phyloP scores from a whole-genome alignment of 192 early-diverging fungal species.

The Backusella morwellensis region DNA sequence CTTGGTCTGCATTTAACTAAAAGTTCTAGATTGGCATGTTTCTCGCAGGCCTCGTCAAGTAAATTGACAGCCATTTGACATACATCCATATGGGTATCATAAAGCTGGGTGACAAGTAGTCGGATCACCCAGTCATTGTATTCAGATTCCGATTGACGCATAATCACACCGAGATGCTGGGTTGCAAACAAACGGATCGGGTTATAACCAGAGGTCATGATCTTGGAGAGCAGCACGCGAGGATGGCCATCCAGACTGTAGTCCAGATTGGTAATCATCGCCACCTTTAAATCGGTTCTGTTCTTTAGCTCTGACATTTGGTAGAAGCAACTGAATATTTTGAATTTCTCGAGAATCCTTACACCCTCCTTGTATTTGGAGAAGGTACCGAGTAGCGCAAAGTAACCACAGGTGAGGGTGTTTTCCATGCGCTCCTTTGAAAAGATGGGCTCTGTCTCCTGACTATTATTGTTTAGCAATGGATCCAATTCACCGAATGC shows the following conservation, averaged over 20 bases:
- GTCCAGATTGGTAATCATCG: conserved; percentile 70
- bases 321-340: conserved; percentile 79
- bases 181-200: conserved; percentile 76
- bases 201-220: conserved; percentile 85
- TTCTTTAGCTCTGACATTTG: conserved; percentile 73
- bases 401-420: conserved; percentile 75
- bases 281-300: conserved; percentile 75
- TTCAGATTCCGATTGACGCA: conserved; percentile 54
- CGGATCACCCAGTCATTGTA: conserved; percentile 74
- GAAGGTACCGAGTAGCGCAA: conserved; percentile 68
- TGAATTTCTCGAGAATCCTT: conserved; percentile 67
- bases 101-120: conserved; percentile 69
- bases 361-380: conserved; percentile 65
- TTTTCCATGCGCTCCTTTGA: conserved; percentile 71
- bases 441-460: conserved; percentile 64
- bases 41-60: conserved; percentile 68
- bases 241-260: conserved; percentile 81
- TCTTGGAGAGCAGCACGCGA: conserved; percentile 74
- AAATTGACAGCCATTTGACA: conserved; percentile 65
- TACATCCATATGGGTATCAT: conserved; percentile 74
- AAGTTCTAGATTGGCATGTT: conserved; percentile 63
- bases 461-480: conserved; percentile 36
- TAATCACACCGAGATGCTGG: conserved; percentile 60
- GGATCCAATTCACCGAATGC: conserved; percentile 76
- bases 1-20: conserved; percentile 69